These are phyloP conservation scores for Rubia occidens DNA, from an alignment of 305 asterid species.

Conservation along the genomic window DNA sequence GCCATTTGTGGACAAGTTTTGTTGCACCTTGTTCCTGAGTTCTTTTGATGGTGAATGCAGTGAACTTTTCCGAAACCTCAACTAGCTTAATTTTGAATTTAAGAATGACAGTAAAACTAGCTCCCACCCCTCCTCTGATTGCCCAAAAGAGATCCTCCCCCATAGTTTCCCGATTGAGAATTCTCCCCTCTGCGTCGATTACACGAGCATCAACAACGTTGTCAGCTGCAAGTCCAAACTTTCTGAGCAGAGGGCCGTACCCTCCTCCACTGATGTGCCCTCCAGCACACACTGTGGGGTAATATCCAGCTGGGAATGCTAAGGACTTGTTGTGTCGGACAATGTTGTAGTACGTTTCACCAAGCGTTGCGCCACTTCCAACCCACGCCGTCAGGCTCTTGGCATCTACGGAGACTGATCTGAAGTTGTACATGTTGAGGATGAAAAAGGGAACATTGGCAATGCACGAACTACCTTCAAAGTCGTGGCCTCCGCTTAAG, in stretches of 20 bases:
- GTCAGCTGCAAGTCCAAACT: constrained; percentile 16
- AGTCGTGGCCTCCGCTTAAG: constrained; percentile 45
- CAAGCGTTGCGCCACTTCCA: constrained; percentile 13
- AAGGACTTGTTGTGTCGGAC: not conserved
- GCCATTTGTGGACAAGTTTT: constrained; percentile 16
- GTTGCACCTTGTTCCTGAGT: constrained; percentile 11
- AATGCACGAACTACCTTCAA: constrained; percentile 29
- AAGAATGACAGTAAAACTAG: constrained; percentile 15
- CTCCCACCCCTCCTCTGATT: constrained; percentile 16
- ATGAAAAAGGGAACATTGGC: constrained; percentile 25
- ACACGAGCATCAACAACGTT: constrained; percentile 15
- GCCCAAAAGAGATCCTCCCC: constrained; percentile 20
- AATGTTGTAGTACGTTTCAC: constrained; percentile 13
- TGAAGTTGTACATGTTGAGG: constrained; percentile 27
- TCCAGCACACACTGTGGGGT: constrained; percentile 14
- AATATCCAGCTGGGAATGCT: constrained; percentile 13
- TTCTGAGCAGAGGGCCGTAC: constrained; percentile 11
- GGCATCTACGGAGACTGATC: constrained; percentile 16
- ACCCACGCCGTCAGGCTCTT: constrained; percentile 15
- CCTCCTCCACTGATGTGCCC: constrained; percentile 18
- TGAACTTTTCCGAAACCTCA: constrained; percentile 9
- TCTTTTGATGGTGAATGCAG: not conserved
- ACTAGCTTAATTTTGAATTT: constrained; percentile 1
- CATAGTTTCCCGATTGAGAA: constrained; percentile 14
- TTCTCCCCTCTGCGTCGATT: constrained; percentile 1